Evolutionary conservation across 345 rosid genomes (phyloP).

Genomic region (Gossypium rotundifolium): DNA sequence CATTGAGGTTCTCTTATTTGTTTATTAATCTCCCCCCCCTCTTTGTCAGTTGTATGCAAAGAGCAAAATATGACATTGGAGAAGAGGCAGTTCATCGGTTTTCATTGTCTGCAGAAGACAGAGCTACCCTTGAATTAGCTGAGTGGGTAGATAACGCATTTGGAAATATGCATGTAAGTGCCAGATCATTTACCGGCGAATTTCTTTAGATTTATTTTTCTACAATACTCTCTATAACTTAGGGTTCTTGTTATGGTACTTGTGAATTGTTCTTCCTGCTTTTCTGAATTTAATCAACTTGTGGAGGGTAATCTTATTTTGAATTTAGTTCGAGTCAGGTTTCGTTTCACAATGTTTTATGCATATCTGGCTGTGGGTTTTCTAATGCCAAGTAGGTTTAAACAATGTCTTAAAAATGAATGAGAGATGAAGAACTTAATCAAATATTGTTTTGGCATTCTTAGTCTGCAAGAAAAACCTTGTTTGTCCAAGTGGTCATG

Average conservation of each 20-base stretch:
- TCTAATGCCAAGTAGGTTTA: neutral
- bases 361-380: neutral
- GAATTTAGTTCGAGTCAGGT: neutral
- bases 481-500: neutral
- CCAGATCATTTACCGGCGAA: slow-evolving; percentile 20
- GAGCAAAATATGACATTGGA: slow-evolving; percentile 90
- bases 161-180: slow-evolving; percentile 59
- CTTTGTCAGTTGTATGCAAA: slow-evolving; percentile 76
- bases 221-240: neutral
- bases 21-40: slow-evolving; percentile 13
- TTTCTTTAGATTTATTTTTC: slow-evolving; percentile 10
- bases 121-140: slow-evolving; percentile 91
- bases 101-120: slow-evolving; percentile 92
- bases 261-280: neutral
- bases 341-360: neutral
- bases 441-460: neutral
- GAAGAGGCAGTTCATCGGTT: slow-evolving; percentile 91
- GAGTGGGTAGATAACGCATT: slow-evolving; percentile 91
- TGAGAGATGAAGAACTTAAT: neutral
- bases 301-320: neutral
- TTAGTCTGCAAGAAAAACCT: neutral
- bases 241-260: neutral
- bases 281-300: neutral
- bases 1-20: slow-evolving; percentile 9
- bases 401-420: neutral